A percentile compares a stretch with the other conserved stretches of the same genome.
phyloP scores from a whole-genome alignment of 2,329 filamentous ascomycete genomes.

The Microsporum ferrugineum region DNA sequence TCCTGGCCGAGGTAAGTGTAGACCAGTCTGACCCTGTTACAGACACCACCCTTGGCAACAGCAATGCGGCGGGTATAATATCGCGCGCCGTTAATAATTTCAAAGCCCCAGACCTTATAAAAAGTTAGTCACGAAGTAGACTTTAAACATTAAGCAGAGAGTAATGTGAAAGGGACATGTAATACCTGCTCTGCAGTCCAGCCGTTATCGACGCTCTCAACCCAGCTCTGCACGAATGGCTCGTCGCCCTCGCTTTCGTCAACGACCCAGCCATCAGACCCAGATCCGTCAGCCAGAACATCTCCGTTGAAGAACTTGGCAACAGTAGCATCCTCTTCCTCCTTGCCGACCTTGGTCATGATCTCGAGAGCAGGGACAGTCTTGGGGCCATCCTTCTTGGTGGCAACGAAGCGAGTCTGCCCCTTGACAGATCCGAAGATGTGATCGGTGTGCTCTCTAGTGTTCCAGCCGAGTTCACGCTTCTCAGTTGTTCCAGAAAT shows the following conservation, averaged over 20 bases:
- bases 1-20: conserved; percentile 26
- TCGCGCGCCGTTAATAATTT: conserved; percentile 31
- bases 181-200: conserved; percentile 47
- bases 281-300: conserved; percentile 42
- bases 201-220: conserved; percentile 36
- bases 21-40: conserved; percentile 30
- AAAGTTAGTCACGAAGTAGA: not conserved
- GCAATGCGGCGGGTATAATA: conserved; percentile 34
- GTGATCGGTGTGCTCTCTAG: conserved; percentile 60
- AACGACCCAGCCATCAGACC: conserved; percentile 49
- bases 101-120: conserved; percentile 37
- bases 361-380: conserved; percentile 27
- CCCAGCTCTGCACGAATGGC: conserved; percentile 39
- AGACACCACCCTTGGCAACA: conserved; percentile 28
- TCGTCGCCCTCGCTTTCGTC: conserved; percentile 38
- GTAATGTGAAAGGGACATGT: conserved; percentile 1
- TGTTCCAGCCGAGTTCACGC: conserved; percentile 46
- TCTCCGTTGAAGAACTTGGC: conserved; percentile 31
- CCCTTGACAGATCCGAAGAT: conserved; percentile 65
- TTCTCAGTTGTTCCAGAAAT: conserved; percentile 54
- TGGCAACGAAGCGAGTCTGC: conserved; percentile 42
- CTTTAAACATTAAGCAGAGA: not conserved
- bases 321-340: conserved; percentile 29
- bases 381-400: conserved; percentile 26
- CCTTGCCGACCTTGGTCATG: conserved; percentile 28